A percentile compares a stretch with the other conserved stretches of the same genome.
phyloP scores from a whole-genome alignment of 495 filamentous ascomycete species.

The Umbilicaria muhlenbergii region DNA sequence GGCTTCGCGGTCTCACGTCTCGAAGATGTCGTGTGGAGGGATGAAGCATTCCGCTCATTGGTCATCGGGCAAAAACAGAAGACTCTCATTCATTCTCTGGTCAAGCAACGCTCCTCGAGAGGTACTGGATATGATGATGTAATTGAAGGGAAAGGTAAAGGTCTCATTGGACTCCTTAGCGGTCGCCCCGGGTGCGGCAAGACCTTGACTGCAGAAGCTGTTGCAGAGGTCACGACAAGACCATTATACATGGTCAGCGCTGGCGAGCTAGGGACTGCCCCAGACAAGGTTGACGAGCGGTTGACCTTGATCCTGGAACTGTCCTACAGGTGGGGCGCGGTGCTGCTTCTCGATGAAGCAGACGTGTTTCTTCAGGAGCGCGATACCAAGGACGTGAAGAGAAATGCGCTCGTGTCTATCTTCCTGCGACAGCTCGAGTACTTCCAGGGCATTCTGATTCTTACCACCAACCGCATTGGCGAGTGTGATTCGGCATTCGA shows the following conservation, averaged over 20 bases:
- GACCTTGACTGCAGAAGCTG: constrained; percentile 13
- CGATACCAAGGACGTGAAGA: constrained; percentile 19
- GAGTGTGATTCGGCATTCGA: constrained; percentile 20
- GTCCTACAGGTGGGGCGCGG: constrained; percentile 17
- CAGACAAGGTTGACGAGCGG: constrained; percentile 2
- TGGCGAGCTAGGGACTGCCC: constrained; percentile 10
- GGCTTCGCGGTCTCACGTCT: constrained; percentile 8
- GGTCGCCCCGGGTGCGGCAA: constrained; percentile 15
- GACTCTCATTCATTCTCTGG: constrained; percentile 1
- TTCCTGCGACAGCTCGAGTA: constrained; percentile 43
- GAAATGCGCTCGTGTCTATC: constrained; percentile 18
- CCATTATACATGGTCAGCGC: constrained; percentile 14
- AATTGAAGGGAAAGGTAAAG: constrained; percentile 10
- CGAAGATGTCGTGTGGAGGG: constrained; percentile 4
- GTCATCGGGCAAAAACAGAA: too few relatives aligned
- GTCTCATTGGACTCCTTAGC: constrained; percentile 10
- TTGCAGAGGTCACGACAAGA: constrained; percentile 10
- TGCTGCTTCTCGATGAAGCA: constrained; percentile 47
- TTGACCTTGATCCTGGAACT: constrained; percentile 14
- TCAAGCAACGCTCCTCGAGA: constrained; percentile 11
- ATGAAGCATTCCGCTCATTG: too few relatives aligned
- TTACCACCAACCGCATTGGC: constrained; percentile 18
- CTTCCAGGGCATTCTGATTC: constrained; percentile 26
- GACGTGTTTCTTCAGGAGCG: constrained; percentile 50
- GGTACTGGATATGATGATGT: constrained; percentile 6